Evolutionary conservation across 2,329 filamentous ascomycete genomes (phyloP).

Genomic region (Tolypocladium amazonense): DNA sequence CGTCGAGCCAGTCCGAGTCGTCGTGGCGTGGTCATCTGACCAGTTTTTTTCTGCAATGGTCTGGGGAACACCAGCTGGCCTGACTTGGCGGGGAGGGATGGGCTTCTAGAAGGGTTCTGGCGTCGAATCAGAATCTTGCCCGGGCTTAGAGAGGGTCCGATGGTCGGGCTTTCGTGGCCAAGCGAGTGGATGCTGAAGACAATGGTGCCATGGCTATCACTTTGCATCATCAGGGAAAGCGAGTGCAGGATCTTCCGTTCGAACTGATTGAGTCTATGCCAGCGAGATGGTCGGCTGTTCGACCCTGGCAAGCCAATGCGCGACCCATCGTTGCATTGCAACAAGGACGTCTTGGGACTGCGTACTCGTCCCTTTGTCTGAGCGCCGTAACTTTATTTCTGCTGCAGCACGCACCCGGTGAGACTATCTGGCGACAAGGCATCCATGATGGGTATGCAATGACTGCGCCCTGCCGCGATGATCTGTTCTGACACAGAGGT

Average conservation of each 20-base stretch:
- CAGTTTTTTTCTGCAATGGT: not conserved
- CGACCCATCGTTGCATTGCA: not conserved
- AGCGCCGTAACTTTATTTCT: not conserved
- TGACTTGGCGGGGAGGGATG: not conserved
- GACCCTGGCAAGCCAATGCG: not conserved
- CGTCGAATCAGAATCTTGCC: not conserved
- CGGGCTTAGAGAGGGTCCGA: not conserved
- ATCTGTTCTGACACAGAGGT: not conserved
- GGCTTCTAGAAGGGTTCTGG: not conserved
- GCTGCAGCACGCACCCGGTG: not conserved
- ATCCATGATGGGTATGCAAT: not conserved
- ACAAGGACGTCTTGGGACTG: not conserved
- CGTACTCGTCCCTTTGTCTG: not conserved
- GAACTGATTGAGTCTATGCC: not conserved
- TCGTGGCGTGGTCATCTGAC: slow-evolving; percentile 3
- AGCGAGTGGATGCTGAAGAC: not conserved
- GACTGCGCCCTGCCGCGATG: not conserved
- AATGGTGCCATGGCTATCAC: not conserved
- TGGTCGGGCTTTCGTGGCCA: not conserved
- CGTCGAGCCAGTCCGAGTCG: slow-evolving; percentile 1
- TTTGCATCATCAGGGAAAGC: not conserved
- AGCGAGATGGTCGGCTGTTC: not conserved
- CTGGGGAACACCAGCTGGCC: not conserved
- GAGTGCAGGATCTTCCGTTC: too few species aligned
- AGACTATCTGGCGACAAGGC: not conserved